Percentiles rank a stretch among this genome's conserved stretches.
Conservation (phyloP, 1,284 basidiomycete species). For the Apiotrichum montevideense region DNA sequence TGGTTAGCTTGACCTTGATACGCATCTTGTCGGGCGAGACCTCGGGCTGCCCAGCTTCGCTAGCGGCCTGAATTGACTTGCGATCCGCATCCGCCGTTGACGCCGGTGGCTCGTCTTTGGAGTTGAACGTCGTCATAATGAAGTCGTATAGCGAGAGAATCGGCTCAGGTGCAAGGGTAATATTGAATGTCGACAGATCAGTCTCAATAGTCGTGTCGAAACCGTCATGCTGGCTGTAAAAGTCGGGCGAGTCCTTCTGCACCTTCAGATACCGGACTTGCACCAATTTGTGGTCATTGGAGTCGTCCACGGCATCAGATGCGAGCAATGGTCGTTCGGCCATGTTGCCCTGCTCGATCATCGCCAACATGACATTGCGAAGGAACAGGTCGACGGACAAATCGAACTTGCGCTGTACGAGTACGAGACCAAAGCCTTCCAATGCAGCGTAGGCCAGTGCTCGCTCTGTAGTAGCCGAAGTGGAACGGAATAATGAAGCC, state of each 20-base stretch:
- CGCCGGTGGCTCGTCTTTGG: conserved; percentile 44
- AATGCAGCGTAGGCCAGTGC: conserved; percentile 72
- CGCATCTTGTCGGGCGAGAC: conserved; percentile 60
- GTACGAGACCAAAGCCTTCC: conserved; percentile 69
- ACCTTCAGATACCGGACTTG: conserved; percentile 76
- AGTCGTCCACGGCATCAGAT: conserved; percentile 54
- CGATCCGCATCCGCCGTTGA: conserved; percentile 12
- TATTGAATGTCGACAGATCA: conserved; percentile 85
- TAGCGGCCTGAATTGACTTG: neutral
- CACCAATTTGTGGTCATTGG: conserved; percentile 61
- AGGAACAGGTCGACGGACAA: conserved; percentile 83
- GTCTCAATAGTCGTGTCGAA: conserved; percentile 86
- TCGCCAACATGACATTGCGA: conserved; percentile 56
- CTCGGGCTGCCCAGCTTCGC: neutral
- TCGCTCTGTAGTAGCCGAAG: conserved; percentile 33
- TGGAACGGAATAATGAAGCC: conserved; percentile 67
- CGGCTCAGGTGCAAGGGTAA: conserved; percentile 85
- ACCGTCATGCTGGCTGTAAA: conserved; percentile 71
- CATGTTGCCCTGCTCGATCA: conserved; percentile 56
- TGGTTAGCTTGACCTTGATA: conserved; percentile 77
- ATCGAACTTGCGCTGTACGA: conserved; percentile 72
- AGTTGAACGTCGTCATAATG: conserved; percentile 93
- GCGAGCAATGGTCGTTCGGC: conserved; percentile 68
- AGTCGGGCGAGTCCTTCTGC: conserved; percentile 82
- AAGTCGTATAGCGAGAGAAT: conserved; percentile 92